Base-by-base conservation (phyloP, 2,329 filamentous ascomycete species). In the Bipolaris sorokiniana region DNA sequence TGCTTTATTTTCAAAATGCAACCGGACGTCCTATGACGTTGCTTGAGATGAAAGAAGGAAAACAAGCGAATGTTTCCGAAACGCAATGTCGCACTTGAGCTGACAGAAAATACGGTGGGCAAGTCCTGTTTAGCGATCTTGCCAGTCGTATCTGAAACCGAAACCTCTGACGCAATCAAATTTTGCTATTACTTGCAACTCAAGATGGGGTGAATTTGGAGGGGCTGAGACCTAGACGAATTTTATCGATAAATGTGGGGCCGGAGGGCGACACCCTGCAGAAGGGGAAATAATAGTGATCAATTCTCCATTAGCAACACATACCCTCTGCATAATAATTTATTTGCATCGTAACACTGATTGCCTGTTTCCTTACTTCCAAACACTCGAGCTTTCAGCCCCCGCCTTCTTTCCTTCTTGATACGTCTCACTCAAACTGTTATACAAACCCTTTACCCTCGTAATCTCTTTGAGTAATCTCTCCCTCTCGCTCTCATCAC, bases 371-470 rank as follows among this genome's bases (percentile, higher is more conserved):
- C 10, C 5, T 28, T 58, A 58, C 50, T 62, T 67, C 64, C 62
- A 66, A 3, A 63, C 45, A 55, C 64, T 66, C 7, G 64, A 47
- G 23, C 58, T 66, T 41, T 54, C 26, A 9, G 46, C n/a, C 5
- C 62, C 58, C 15, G 10, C 46, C 10, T 47, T 54, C 45, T 66
- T 66, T 9, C 60, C 62, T n/a, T 46, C 50, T 16, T 66, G 64
- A 58, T 66, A 66, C 11, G 52, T 56, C 37, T 63, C 54, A 36
- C 64, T 62, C 41, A 66, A 47, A 10, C 33, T 47, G 18, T 55
- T 53, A 26, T 66, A 66, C 51, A 84, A 50, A 5, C 52, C 68
- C 72, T 85, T 86, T 0, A 85, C 76, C 37, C 82, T 75, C 18
- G 70, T 67, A 13, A 85, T 77, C 68, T 85, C 82, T 0, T 22